Evolutionary conservation across 2,329 filamentous ascomycete genomes (phyloP).

Genomic region (Elsinoe batatas): DNA sequence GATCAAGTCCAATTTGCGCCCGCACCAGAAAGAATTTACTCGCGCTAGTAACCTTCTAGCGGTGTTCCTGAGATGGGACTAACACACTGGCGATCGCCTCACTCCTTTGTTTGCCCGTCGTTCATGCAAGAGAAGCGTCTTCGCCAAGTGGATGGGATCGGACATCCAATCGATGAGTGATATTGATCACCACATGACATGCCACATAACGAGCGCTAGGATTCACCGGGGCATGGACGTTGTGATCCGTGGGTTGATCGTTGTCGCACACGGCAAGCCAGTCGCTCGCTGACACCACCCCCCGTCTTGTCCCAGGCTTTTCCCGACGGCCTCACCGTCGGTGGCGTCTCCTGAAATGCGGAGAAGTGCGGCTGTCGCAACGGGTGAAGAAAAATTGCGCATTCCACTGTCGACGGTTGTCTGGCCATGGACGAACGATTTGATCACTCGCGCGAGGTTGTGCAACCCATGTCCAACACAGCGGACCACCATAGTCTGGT

Average conservation of each 20-base stretch:
- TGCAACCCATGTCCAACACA: background rate
- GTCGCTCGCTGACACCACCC: background rate
- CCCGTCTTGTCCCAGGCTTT: constrained; percentile 8
- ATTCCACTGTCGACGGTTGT: background rate
- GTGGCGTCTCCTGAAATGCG: constrained; percentile 10
- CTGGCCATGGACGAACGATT: background rate
- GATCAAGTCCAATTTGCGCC: background rate
- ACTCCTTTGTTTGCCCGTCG: constrained; percentile 1
- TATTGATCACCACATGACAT: background rate
- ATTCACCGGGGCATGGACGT: too few species aligned
- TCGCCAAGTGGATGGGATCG: background rate
- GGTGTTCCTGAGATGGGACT: constrained; percentile 4
- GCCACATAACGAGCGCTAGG: background rate
- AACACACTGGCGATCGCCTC: constrained; percentile 1
- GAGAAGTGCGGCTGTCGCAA: constrained; percentile 12
- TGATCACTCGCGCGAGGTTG: too few species aligned
- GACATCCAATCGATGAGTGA: background rate
- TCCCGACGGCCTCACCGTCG: background rate
- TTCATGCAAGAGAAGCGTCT: constrained; percentile 10
- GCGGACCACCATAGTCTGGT: background rate
- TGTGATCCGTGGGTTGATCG: background rate
- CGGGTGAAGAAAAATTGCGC: constrained; percentile 7
- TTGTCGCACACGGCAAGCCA: background rate
- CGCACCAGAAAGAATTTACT: background rate
- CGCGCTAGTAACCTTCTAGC: background rate